phyloP scores from a whole-genome alignment of 495 filamentous ascomycete species.

The Amorphotheca resinae region DNA sequence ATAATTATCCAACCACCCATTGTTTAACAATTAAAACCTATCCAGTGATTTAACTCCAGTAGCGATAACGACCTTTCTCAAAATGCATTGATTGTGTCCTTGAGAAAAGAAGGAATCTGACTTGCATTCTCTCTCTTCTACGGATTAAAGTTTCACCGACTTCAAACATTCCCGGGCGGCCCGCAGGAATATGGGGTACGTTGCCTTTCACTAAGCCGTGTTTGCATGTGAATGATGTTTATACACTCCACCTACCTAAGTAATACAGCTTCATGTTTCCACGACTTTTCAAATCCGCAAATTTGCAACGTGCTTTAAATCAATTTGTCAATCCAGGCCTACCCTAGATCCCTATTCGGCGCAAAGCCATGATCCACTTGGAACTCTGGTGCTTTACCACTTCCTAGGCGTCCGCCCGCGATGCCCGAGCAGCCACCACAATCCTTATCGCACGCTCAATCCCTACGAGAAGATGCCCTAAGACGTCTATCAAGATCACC shows the following conservation, averaged over 20 bases:
- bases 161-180: too few relatives aligned
- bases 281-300: not conserved
- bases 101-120: too few relatives aligned
- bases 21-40: too few relatives aligned
- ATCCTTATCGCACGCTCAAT: slow-evolving; percentile 13
- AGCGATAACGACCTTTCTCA: too few relatives aligned
- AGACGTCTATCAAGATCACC: slow-evolving; percentile 58
- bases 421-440: slow-evolving; percentile 17
- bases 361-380: slow-evolving; percentile 14
- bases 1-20: too few relatives aligned
- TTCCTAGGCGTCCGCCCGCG: slow-evolving; percentile 4
- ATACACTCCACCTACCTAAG: not conserved
- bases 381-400: slow-evolving; percentile 1
- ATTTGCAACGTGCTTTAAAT: not conserved
- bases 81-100: too few relatives aligned
- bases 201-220: not conserved
- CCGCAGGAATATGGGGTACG: too few relatives aligned
- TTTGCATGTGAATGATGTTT: slow-evolving; percentile 4
- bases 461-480: slow-evolving; percentile 22
- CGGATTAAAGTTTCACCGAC: too few relatives aligned
- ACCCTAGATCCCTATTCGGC: not conserved
- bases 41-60: too few relatives aligned
- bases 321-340: not conserved
- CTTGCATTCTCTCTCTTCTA: too few relatives aligned
- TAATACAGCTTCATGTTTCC: not conserved